phyloP scores from a whole-genome alignment of 192 early-diverging fungal species.

The Gorgonomyces haynaldii region DNA sequence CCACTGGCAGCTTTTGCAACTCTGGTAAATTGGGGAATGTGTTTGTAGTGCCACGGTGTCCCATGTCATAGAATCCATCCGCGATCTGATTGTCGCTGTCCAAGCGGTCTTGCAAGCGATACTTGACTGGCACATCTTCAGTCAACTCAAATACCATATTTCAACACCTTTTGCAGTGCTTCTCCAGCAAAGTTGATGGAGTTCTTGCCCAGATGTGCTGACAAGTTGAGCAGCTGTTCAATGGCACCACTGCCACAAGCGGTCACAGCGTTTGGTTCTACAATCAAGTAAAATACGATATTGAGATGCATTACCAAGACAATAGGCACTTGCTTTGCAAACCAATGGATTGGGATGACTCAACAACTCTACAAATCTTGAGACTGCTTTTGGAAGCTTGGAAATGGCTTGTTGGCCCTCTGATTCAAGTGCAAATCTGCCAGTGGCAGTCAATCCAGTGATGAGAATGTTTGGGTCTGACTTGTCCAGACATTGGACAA shows the following conservation, averaged over 20 bases:
- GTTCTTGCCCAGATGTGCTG: conserved; percentile 23
- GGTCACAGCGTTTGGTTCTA: conserved; percentile 29
- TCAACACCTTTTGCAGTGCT: conserved; percentile 44
- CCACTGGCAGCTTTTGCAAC: conserved; percentile 17
- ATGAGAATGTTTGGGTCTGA: conserved; percentile 14
- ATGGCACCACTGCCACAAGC: conserved; percentile 38
- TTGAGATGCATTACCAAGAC: conserved; percentile 31
- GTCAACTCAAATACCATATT: conserved; percentile 22
- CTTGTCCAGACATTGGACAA: conserved; percentile 10
- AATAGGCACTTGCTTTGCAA: conserved; percentile 39
- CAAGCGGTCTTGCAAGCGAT: conserved; percentile 39
- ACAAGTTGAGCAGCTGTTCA: conserved; percentile 30
- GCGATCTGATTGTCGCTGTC: conserved; percentile 26
- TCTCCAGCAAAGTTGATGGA: conserved; percentile 37
- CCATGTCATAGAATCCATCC: conserved; percentile 44
- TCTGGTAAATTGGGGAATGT: conserved; percentile 29
- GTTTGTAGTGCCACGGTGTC: conserved; percentile 24
- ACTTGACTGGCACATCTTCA: conserved; percentile 43
- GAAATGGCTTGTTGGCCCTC: neutral
- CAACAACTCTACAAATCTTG: conserved; percentile 27
- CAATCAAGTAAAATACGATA: conserved; percentile 16
- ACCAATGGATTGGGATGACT: conserved; percentile 29
- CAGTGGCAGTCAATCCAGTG: conserved; percentile 14
- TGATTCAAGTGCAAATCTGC: conserved; percentile 2
- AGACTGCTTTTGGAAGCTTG: conserved; percentile 10